phyloP scores from a whole-genome alignment of 768 basidiomycete genomes.

The Phylloporus sp. region DNA sequence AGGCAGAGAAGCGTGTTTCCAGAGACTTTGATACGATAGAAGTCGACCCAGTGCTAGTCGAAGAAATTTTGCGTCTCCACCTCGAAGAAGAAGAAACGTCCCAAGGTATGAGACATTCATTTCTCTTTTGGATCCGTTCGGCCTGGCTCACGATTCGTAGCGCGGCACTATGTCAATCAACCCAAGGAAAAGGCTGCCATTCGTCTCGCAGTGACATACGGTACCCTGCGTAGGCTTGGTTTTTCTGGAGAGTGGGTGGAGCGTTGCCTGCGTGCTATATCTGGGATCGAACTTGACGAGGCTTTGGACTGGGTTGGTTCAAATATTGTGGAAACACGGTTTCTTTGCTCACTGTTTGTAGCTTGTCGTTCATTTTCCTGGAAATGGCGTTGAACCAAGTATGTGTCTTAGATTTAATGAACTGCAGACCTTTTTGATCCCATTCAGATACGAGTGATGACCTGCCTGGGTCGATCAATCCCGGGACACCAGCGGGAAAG shows the following conservation, averaged over 20 bases:
- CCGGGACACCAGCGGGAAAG: conserved; percentile 1
- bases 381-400: conserved; percentile 50
- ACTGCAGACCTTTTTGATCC: conserved; percentile 1
- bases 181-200: conserved; percentile 67
- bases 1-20: conserved; percentile 75
- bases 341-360: conserved; percentile 27
- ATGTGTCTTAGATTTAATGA: conserved; percentile 4
- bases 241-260: conserved; percentile 66
- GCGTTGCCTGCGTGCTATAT: conserved; percentile 64
- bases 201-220: conserved; percentile 76
- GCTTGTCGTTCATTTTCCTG: conserved; percentile 63
- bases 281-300: conserved; percentile 76
- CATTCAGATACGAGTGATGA: conserved; percentile 11
- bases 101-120: conserved; percentile 21
- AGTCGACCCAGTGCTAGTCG: conserved; percentile 53
- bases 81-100: conserved; percentile 35
- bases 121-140: neutral
- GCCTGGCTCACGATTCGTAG: conserved; percentile 4
- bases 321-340: neutral
- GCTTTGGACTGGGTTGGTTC: conserved; percentile 83
- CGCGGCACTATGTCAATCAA: conserved; percentile 39
- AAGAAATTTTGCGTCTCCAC: conserved; percentile 56
- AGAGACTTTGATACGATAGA: conserved; percentile 59
- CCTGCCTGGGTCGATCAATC: conserved; percentile 3
- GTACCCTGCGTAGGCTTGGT: conserved; percentile 73